phyloP scores from a whole-genome alignment of 371 early-diverging fungal species.

The Batkoa obscura region DNA sequence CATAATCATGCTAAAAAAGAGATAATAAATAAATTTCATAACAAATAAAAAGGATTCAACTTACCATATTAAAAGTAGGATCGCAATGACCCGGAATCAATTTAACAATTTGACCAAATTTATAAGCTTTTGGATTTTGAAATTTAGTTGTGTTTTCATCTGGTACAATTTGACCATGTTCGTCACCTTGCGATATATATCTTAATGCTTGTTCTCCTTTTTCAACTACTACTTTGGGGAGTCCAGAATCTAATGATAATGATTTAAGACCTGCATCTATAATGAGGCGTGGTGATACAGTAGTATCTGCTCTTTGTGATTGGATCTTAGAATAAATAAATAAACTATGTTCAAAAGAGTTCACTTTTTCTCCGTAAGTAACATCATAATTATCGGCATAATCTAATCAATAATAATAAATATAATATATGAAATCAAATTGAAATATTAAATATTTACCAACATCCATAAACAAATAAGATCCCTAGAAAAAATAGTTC shows the following conservation, averaged over 20 bases:
- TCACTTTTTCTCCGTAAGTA: neutral
- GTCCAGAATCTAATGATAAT: neutral
- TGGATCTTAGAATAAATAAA: neutral
- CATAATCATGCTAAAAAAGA: neutral
- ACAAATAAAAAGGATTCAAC: neutral
- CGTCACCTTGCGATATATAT: constrained; percentile 4
- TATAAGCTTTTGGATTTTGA: neutral
- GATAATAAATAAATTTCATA: neutral
- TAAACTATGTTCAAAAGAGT: neutral
- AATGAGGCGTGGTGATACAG: neutral
- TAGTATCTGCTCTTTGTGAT: neutral
- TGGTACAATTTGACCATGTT: constrained; percentile 4
- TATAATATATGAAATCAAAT: too few relatives aligned
- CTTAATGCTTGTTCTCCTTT: too few relatives aligned
- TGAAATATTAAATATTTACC: neutral
- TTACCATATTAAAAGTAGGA: constrained; percentile 6
- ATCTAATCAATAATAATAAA: too few relatives aligned
- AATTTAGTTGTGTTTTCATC: neutral
- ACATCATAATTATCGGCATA: too few relatives aligned
- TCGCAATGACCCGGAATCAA: constrained; percentile 3
- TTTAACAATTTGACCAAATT: neutral
- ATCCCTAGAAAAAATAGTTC: neutral
- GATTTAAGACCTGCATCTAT: constrained; percentile 3
- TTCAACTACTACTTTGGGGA: neutral
- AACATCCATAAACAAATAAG: constrained; percentile 2